phyloP scores from a whole-genome alignment of 2,329 filamentous ascomycete genomes.

The Curvularia spicifera region DNA sequence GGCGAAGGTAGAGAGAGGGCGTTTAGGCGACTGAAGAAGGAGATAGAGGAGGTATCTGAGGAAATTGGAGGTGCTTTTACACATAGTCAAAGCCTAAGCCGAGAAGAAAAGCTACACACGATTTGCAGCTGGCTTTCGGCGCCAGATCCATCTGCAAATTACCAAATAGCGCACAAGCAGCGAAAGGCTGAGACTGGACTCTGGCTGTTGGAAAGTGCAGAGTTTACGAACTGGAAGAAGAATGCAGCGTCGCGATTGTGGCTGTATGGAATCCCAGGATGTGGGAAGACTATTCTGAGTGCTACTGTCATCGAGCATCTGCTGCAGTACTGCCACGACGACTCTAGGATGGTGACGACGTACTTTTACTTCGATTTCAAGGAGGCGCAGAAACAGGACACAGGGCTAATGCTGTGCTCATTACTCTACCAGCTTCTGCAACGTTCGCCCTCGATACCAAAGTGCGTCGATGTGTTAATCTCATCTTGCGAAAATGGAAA shows the following conservation, averaged over 20 bases:
- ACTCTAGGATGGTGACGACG: constrained; percentile 16
- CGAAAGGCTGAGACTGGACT: constrained; percentile 44
- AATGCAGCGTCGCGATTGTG: constrained; percentile 42
- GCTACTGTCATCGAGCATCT: constrained; percentile 47
- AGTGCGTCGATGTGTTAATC: constrained; percentile 34
- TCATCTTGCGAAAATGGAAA: constrained; percentile 30
- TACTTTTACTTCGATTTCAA: constrained; percentile 50
- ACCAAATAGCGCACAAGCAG: constrained; percentile 39
- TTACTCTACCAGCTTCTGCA: constrained; percentile 47
- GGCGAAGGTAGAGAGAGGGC: constrained; percentile 19
- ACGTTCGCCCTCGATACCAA: constrained; percentile 18
- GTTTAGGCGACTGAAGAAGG: too few species aligned
- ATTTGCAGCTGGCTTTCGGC: constrained; percentile 43
- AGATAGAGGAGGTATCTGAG: too few species aligned
- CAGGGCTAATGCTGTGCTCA: constrained; percentile 48
- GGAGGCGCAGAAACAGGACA: constrained; percentile 45
- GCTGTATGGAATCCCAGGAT: constrained; percentile 52
- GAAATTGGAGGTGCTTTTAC: too few species aligned
- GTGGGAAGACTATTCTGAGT: constrained; percentile 53
- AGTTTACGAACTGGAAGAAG: constrained; percentile 44
- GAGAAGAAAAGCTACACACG: constrained; percentile 11
- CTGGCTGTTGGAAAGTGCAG: constrained; percentile 44
- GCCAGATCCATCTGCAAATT: constrained; percentile 47
- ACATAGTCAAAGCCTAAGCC: not conserved
- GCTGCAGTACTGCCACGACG: constrained; percentile 20